Base-by-base conservation (phyloP, 768 basidiomycete genomes). In the Amanita phalloides region DNA sequence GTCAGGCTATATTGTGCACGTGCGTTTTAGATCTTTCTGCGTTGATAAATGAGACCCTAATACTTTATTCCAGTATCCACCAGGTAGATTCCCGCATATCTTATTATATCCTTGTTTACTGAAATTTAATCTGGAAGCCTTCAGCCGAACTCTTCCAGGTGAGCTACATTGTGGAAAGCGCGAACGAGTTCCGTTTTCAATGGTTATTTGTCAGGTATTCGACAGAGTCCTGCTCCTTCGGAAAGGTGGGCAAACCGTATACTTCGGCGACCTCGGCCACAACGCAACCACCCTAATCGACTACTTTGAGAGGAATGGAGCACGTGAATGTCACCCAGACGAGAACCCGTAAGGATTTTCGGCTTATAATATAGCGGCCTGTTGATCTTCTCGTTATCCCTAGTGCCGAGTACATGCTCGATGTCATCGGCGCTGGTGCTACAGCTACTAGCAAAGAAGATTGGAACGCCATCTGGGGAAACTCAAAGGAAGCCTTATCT, bases 1-100 rank as follows among this genome's bases (percentile, higher is more conserved):
- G 91, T 1, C 90, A 91, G 62, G 85, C 89, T 32, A 91, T 94
- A 58, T 70, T 94, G 17, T 93, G 90, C 82, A 94, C 88, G 72
- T 82, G 57, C 48, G 81, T 69, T 26, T 23, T n/a, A 33, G 37
- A 28, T 13, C 17, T 28, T n/a, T 14, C 6, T n/a, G 20, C 13
- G 20, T 26, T 39, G 17, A 3, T 30, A 21, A 49, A 13, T 23
- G 46, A 8, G 44, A 44, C 51, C 52, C 21, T 49, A 33, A 33
- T 7, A 43, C 41, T 14, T 8, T 26, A 3, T 53, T 5, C 41
- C 48, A 75, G 75, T 5, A 75, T 77, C 41, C 75, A 76, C 55
- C 75, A 69, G 62, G 67, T 65, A 57, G 20, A 6, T 8, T 32
- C 8, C 7, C 4, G 11, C 32, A 8, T 21, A 35, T 42, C 20